Evolutionary conservation across 2,329 filamentous ascomycete species (phyloP), one percentile per base, ranked within the genome.

Genomic region (Ceratocystis eucalypticola): DNA sequence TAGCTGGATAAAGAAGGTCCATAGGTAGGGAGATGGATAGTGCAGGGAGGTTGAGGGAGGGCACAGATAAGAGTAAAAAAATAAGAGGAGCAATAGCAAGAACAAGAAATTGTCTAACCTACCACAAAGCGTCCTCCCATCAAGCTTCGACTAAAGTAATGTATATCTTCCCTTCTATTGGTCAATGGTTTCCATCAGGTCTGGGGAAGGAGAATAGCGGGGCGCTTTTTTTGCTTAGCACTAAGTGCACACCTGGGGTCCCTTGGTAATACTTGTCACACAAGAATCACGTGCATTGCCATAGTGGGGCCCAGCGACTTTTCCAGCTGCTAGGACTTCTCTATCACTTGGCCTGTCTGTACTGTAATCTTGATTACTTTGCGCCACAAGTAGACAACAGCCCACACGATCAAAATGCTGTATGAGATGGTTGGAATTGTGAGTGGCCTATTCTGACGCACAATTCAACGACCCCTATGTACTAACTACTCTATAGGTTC

Each of bases 391-490:
- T n/a, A 15, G 28, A 59, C 53, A 7, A 59, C 55, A 30, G 33
- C 28, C 6, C 28, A 30, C 55, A 30, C 55, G 25, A 17, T n/a
- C 74, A 81, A 76, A 70, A 96, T 99, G 94, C 80, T 99, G 79
- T 99, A 99, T 82, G 94, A 99, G 80, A 81, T 97, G 74, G 94
- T 99, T 77, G 94, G 89, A 76, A 88, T 96, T 78, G 94, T 96
- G 79, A 73, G 88, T 79, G 15, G n/a, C 5, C 10, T n/a, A 3
- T n/a, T 6, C 61, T 7, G 15, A 33, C 28, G 67, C 71, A 66
- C 71, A 65, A 7, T 30, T 20, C 50, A 28, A 28, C 5, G 33
- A 41, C 48, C 15, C n/a, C 4, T n/a, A 10, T 8, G 20, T 37
- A 33, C 65, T 67, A 61, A 68, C 57, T 8, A 41, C 0, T 6